Evolutionary conservation across 495 filamentous ascomycete genomes (phyloP), one percentile per base, ranked within the genome.

Genomic region (Aspergillus asperescens): DNA sequence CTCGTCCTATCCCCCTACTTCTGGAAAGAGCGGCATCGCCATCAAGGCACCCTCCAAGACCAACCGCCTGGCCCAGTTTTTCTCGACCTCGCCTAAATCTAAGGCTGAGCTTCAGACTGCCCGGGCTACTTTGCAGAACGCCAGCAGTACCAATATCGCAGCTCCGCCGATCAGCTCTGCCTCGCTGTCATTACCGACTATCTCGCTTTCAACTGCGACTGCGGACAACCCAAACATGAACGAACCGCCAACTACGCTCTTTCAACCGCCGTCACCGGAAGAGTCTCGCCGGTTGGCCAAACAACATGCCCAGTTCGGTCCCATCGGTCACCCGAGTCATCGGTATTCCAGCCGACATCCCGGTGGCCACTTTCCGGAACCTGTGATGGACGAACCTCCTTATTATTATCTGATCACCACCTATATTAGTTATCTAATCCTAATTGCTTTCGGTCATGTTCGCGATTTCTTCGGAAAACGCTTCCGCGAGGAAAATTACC

Each of bases 401-500:
- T 96, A 96, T 76, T 97, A 90, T 74, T 96, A 87, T 67, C 79
- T 98, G 59, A 77, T 97, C 57, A 96, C 93, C 22, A 98, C 93
- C 49, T 97, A 97, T 74, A 86, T 98, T 64, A 94, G 88, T 68
- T 98, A 97, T 69, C 77, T 98, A 59, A 86, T 97, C 57, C 80
- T 98, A 60, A 97, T 98, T 63, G 82, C 90, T 55, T 93, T 95
- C 55, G 93, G 93, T 39, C 93, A 98, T 64, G 81, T 95, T 31
- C 83, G 93, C 58, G 93, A 98, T 69, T 98, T 96, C 70, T 98
- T 98, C 64, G 93, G 94, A 59, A 97, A 96, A 74, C 82, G 89
- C 19, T 96, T 97, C 69, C 83, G 85, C 62, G 79, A 89, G 60
- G 81, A 86, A 45, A 76, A 85, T 49, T 98, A 98, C 70, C 81